These are phyloP conservation scores for Cryptosporidium viatorum DNA, from an alignment of 169 alveolate genomes.

Conservation along the genomic window DNA sequence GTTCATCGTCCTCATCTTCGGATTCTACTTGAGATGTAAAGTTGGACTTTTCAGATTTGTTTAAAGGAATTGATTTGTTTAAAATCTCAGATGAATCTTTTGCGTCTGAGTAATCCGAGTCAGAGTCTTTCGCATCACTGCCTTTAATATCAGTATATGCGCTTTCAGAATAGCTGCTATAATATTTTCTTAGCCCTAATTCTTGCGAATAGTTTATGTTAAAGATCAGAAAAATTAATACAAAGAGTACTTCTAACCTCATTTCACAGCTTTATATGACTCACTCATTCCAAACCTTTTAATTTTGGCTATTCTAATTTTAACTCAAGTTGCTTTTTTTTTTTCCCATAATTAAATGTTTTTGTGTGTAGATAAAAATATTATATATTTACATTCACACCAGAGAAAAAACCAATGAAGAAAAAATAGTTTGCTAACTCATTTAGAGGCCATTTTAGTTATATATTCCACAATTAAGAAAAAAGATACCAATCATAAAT, in stretches of 20 bases:
- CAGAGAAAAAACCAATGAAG: constrained; percentile 2
- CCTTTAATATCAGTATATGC: not conserved
- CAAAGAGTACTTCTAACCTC: not conserved
- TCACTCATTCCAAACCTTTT: not conserved
- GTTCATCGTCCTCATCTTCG: not conserved
- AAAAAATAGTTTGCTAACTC: not conserved
- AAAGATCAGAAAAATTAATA: not conserved
- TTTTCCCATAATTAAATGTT: not conserved
- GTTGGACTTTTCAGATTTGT: not conserved
- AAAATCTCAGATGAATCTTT: not conserved
- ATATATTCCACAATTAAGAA: not conserved
- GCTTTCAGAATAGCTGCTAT: not conserved
- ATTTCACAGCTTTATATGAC: not conserved
- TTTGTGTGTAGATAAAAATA: constrained; percentile 9
- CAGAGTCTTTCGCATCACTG: not conserved
- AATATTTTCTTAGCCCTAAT: not conserved
- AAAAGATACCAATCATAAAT: too few species aligned
- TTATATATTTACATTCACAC: constrained; percentile 2
- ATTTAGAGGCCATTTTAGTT: not conserved
- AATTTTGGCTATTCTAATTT: not conserved
- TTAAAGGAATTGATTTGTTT: not conserved
- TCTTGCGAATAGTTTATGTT: not conserved
- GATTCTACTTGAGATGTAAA: constrained; percentile 5
- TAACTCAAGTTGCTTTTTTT: not conserved
- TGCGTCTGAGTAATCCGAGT: not conserved